Conservation (phyloP, 148 eudicot genomes). For the Selenicereus undatus region DNA sequence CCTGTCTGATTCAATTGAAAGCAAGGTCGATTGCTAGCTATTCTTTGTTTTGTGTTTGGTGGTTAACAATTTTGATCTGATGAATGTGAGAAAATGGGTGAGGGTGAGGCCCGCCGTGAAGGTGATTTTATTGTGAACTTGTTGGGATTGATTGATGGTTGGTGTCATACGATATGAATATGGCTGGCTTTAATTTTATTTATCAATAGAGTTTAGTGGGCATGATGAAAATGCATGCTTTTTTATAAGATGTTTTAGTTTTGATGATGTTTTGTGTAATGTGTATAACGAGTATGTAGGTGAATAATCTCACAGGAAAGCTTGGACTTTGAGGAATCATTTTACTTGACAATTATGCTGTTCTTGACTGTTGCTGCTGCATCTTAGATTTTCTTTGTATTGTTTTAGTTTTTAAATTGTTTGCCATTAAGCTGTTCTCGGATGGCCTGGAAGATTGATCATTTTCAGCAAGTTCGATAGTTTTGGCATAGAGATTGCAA, state of each 20-base stretch:
- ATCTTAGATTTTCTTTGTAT: too few relatives aligned
- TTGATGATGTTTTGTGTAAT: not conserved
- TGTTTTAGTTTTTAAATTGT: not conserved
- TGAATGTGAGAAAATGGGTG: not conserved
- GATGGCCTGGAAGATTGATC: not conserved
- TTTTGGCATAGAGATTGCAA: not conserved
- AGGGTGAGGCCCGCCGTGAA: too few relatives aligned
- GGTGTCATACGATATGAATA: not conserved
- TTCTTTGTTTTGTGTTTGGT: not conserved
- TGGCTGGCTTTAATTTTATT: not conserved
- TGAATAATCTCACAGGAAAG: not conserved
- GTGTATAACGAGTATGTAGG: not conserved
- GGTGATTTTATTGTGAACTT: not conserved
- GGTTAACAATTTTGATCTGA: constrained; percentile 2
- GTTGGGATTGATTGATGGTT: not conserved
- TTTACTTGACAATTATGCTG: not conserved
- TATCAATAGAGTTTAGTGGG: not conserved
- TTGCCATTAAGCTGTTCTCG: not conserved
- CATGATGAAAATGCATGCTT: constrained; percentile 15
- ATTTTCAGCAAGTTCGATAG: not conserved
- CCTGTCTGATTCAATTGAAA: constrained; percentile 43
- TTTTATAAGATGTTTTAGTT: not conserved
- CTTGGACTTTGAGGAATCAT: not conserved
- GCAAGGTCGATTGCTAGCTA: constrained; percentile 2
- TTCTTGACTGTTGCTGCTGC: not conserved